Evolutionary conservation across 2,329 filamentous ascomycete species (phyloP).

Genomic region (Madurella fahalii): DNA sequence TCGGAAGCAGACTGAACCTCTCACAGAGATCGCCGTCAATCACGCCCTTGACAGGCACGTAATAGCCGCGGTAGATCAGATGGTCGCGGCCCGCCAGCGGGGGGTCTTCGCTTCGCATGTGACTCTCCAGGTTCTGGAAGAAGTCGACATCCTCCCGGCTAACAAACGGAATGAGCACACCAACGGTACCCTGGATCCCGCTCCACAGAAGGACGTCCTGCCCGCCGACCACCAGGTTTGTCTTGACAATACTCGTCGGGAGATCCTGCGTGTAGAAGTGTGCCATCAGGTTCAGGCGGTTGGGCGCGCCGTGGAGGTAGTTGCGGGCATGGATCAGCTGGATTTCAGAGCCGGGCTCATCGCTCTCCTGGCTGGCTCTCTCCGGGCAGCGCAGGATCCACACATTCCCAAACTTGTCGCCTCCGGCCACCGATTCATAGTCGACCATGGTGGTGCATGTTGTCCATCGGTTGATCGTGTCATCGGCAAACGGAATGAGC

Average conservation of each 20-base stretch:
- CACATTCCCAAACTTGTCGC: constrained; percentile 96
- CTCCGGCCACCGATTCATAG: constrained; percentile 91
- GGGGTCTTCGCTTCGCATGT: constrained; percentile 79
- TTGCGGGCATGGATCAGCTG: constrained; percentile 87
- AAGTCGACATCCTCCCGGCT: constrained; percentile 94
- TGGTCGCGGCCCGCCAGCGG: constrained; percentile 91
- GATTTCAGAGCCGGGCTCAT: constrained; percentile 85
- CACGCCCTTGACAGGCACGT: constrained; percentile 90
- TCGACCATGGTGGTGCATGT: constrained; percentile 91
- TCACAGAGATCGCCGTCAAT: constrained; percentile 98
- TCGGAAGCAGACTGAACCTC: constrained; percentile 75
- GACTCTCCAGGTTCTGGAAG: constrained; percentile 89
- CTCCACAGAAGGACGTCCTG: constrained; percentile 91
- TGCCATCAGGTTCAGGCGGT: constrained; percentile 77
- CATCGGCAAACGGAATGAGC: constrained; percentile 89
- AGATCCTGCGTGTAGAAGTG: constrained; percentile 93
- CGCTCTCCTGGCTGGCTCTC: constrained; percentile 82
- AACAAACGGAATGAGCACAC: constrained; percentile 87
- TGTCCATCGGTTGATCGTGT: constrained; percentile 85
- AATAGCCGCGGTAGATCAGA: constrained; percentile 92
- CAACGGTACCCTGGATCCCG: constrained; percentile 89
- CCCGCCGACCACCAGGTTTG: constrained; percentile 83
- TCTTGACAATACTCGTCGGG: constrained; percentile 84
- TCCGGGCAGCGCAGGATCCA: constrained; percentile 86
- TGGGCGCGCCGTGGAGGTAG: constrained; percentile 85